A percentile compares a stretch with the other conserved stretches of the same genome.
phyloP scores from a whole-genome alignment of 306 rosid genomes.

The Ormosia semicastrata region DNA sequence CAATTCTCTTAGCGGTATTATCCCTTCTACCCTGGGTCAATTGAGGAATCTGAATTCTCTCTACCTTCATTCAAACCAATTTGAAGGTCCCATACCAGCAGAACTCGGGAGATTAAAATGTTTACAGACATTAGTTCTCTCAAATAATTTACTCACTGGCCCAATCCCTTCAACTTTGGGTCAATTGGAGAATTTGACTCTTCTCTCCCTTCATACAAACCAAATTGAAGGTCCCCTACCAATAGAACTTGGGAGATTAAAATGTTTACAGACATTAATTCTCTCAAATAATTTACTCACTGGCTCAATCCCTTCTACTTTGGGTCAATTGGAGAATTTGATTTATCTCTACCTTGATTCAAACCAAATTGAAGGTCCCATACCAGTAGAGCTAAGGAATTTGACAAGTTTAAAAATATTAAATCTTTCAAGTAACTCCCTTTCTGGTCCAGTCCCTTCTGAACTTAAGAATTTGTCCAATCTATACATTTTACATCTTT shows the following conservation, averaged over 20 bases:
- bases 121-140: too few species aligned
- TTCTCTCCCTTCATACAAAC: neutral
- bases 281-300: neutral
- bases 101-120: too few species aligned
- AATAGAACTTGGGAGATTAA: neutral
- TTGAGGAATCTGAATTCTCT: too few species aligned
- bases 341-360: neutral
- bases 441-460: neutral
- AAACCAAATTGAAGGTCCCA: neutral
- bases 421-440: neutral
- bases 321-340: neutral
- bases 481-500: too few species aligned
- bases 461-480: too few species aligned
- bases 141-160: too few species aligned
- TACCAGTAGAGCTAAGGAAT: neutral
- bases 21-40: neutral
- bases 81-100: too few species aligned
- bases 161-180: too few species aligned
- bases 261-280: neutral
- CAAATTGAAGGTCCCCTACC: neutral
- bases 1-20: slow-evolving; percentile 6
- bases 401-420: neutral
- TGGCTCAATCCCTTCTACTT: neutral
- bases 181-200: neutral
- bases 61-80: too few species aligned